phyloP scores from a whole-genome alignment of 352 stramenopile genomes.

The Globisporangium orthogonon region DNA sequence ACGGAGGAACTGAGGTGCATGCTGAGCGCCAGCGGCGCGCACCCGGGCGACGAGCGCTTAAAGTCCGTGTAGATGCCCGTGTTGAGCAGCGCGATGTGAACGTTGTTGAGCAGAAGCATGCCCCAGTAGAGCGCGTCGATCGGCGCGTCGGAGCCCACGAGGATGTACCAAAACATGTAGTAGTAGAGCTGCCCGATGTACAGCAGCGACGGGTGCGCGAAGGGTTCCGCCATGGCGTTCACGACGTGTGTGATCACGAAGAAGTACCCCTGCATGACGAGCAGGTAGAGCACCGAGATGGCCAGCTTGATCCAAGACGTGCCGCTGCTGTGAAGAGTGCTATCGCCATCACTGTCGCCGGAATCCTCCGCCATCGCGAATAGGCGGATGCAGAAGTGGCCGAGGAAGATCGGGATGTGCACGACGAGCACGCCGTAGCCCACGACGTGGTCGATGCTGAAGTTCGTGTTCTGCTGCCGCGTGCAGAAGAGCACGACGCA shows the following conservation, averaged over 20 bases:
- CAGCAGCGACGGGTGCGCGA: slow-evolving; percentile 73
- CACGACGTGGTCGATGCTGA: slow-evolving; percentile 67
- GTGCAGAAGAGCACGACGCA: slow-evolving; percentile 55
- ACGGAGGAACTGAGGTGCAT: slow-evolving; percentile 44
- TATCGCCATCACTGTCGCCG: slow-evolving; percentile 9
- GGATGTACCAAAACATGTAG: slow-evolving; percentile 86
- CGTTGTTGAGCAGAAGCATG: slow-evolving; percentile 80
- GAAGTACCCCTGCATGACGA: slow-evolving; percentile 84
- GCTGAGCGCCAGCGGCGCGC: slow-evolving; percentile 34
- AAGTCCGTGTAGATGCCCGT: slow-evolving; percentile 84
- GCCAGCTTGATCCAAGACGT: slow-evolving; percentile 63
- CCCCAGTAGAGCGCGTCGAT: slow-evolving; percentile 80
- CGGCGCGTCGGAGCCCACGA: slow-evolving; percentile 72
- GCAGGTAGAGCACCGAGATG: slow-evolving; percentile 68
- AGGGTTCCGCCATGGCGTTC: slow-evolving; percentile 78
- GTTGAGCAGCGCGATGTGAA: slow-evolving; percentile 85
- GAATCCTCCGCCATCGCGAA: slow-evolving; percentile 56
- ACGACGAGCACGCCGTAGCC: slow-evolving; percentile 72
- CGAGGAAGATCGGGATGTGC: slow-evolving; percentile 74
- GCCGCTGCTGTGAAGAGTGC: neutral
- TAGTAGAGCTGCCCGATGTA: slow-evolving; percentile 85
- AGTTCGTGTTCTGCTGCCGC: slow-evolving; percentile 23
- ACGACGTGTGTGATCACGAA: slow-evolving; percentile 78
- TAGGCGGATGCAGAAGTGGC: slow-evolving; percentile 69
- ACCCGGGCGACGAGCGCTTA: slow-evolving; percentile 49